Evolutionary conservation across 2,329 filamentous ascomycete genomes (phyloP).

Genomic region (Ceratocystis papillata): DNA sequence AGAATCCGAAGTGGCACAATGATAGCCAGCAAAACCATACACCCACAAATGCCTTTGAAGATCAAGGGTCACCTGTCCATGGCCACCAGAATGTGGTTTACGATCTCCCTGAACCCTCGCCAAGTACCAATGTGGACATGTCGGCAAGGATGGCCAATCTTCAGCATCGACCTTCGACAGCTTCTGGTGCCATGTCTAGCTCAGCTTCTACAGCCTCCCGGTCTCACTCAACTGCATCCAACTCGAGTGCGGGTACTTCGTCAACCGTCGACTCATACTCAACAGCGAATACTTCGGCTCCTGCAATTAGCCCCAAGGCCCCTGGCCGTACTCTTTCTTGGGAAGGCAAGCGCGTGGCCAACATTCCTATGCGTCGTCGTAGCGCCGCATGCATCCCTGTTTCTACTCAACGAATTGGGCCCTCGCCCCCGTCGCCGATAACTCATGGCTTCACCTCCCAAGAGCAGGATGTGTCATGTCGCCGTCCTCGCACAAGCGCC

Average conservation of each 20-base stretch:
- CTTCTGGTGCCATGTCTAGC: conserved; percentile 16
- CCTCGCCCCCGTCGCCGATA: conserved; percentile 10
- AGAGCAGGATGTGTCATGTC: background rate
- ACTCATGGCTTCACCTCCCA: background rate
- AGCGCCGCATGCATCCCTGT: conserved; percentile 5
- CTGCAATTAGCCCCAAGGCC: conserved; percentile 8
- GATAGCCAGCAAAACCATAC: background rate
- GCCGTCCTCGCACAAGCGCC: conserved; percentile 11
- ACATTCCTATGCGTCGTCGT: conserved; percentile 10
- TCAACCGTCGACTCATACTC: conserved; percentile 20
- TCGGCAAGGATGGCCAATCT: background rate
- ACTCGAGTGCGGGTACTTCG: conserved; percentile 18
- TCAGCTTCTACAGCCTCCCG: conserved; percentile 18
- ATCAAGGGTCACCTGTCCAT: background rate
- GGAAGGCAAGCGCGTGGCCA: background rate
- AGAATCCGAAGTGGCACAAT: conserved; percentile 16
- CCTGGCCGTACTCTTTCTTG: conserved; percentile 10
- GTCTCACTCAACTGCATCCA: conserved; percentile 23
- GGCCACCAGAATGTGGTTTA: background rate
- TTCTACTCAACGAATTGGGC: background rate
- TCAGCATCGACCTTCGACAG: conserved; percentile 18
- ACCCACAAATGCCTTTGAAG: background rate
- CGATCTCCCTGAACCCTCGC: background rate
- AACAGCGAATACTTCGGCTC: conserved; percentile 18
- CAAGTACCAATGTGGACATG: conserved; percentile 7